These are phyloP conservation scores for Vigna reflexopilosa DNA, from an alignment of 306 rosid genomes.

Conservation along the genomic window DNA sequence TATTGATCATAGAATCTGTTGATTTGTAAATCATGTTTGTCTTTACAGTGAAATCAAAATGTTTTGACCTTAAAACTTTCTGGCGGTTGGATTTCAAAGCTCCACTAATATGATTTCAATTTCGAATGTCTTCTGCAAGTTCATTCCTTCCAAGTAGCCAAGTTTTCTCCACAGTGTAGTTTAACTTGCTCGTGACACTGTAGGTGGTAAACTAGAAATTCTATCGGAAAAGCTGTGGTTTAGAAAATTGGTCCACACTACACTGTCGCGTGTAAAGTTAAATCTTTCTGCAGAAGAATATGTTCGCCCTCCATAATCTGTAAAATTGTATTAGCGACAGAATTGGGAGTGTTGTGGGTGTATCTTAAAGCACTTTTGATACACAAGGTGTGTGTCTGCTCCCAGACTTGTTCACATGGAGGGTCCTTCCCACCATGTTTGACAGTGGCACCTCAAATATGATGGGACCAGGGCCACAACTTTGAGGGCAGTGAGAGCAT, in stretches of 20 bases:
- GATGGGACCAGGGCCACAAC: conserved; percentile 42
- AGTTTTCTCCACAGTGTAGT: neutral
- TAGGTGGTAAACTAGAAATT: neutral
- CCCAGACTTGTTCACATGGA: conserved; percentile 39
- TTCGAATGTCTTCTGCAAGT: neutral
- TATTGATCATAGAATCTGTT: neutral
- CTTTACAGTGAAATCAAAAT: conserved; percentile 2
- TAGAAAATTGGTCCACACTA: conserved; percentile 1
- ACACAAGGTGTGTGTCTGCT: neutral
- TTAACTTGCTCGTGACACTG: neutral
- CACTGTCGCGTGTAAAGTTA: neutral
- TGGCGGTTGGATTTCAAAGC: neutral
- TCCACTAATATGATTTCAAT: neutral
- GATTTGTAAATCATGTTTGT: too few relatives aligned
- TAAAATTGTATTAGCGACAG: neutral
- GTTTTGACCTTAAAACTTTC: neutral
- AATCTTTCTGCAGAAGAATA: neutral
- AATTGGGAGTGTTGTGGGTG: neutral
- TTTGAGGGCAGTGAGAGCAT: neutral
- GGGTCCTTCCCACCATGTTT: conserved; percentile 34
- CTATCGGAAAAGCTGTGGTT: neutral
- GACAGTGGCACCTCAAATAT: neutral
- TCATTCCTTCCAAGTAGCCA: neutral
- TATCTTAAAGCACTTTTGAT: neutral
- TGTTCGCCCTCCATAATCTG: neutral